Conservation (phyloP, 192 early-diverging fungal genomes). For the Entophlyctis luteolus region DNA sequence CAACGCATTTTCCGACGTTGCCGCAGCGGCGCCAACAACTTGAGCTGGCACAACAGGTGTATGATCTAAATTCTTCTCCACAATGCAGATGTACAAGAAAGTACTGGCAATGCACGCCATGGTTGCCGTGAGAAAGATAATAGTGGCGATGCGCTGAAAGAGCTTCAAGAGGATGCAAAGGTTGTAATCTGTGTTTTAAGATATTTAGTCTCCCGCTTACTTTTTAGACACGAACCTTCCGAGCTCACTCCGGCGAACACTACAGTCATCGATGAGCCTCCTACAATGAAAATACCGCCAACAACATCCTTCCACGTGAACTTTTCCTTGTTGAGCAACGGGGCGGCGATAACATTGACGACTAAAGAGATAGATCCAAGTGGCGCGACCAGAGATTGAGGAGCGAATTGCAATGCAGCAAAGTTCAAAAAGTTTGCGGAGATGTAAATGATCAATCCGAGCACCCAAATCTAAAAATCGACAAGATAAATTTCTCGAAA, state of each 20-base stretch:
- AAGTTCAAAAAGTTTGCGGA: constrained; percentile 71
- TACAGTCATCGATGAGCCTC: constrained; percentile 67
- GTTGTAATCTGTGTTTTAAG: constrained; percentile 59
- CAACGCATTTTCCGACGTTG: neutral
- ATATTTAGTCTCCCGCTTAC: too few species aligned
- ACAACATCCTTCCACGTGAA: constrained; percentile 65
- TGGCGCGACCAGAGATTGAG: constrained; percentile 75
- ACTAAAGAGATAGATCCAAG: constrained; percentile 77
- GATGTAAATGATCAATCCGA: constrained; percentile 68
- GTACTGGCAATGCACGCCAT: constrained; percentile 50
- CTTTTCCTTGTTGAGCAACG: constrained; percentile 68
- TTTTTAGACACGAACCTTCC: constrained; percentile 11
- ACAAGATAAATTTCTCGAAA: too few species aligned
- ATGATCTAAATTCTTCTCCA: constrained; percentile 46
- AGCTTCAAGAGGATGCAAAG: constrained; percentile 69
- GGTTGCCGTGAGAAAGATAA: constrained; percentile 62
- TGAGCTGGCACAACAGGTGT: neutral
- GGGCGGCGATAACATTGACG: constrained; percentile 74
- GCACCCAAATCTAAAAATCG: constrained; percentile 50
- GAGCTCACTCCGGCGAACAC: constrained; percentile 52
- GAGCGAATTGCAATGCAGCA: constrained; percentile 72
- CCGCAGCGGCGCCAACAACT: neutral
- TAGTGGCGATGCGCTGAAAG: constrained; percentile 60
- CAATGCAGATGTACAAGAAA: constrained; percentile 55
- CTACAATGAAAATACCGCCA: constrained; percentile 71